Percentiles rank a stretch among this genome's conserved stretches.
Evolutionary conservation across 1,284 basidiomycete genomes (phyloP).

Genomic region (Pterula multifida): DNA sequence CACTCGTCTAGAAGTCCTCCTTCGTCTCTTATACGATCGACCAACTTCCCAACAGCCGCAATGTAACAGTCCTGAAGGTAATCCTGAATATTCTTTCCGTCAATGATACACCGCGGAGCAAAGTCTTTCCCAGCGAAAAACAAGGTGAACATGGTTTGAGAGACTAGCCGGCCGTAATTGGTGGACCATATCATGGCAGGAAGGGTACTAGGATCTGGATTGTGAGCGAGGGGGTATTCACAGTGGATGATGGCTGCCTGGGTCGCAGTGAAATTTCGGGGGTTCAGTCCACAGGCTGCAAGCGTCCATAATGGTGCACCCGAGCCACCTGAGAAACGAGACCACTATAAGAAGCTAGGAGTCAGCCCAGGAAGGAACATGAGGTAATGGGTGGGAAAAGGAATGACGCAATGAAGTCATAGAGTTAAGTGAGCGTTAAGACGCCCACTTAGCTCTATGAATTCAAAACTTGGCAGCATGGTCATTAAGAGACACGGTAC

Average conservation of each 20-base stretch:
- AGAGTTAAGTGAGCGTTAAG: not conserved
- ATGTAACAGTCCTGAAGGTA: constrained; percentile 85
- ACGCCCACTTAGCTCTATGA: not conserved
- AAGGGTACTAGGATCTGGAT: constrained; percentile 59
- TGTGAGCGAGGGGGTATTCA: constrained; percentile 65
- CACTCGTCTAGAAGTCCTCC: constrained; percentile 76
- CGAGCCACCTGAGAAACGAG: constrained; percentile 91
- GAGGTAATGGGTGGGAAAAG: constrained; percentile 5
- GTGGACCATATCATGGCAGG: constrained; percentile 97
- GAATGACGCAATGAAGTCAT: constrained; percentile 3
- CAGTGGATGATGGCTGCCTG: constrained; percentile 80
- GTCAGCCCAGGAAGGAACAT: not conserved
- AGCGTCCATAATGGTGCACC: constrained; percentile 96
- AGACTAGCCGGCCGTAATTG: constrained; percentile 84
- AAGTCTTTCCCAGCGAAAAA: constrained; percentile 90
- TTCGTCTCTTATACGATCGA: constrained; percentile 61
- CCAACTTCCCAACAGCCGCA: constrained; percentile 65
- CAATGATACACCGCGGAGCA: constrained; percentile 86
- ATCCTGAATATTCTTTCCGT: constrained; percentile 90
- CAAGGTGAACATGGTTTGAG: constrained; percentile 86
- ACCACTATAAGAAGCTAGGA: constrained; percentile 56
- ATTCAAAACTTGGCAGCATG: not conserved
- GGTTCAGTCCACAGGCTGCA: constrained; percentile 84
- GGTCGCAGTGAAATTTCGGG: constrained; percentile 74
- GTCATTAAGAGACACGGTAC: not conserved